These are phyloP conservation scores for Nitzschia palea DNA, from an alignment of 108 stramenopile genomes.

Conservation along the genomic window DNA sequence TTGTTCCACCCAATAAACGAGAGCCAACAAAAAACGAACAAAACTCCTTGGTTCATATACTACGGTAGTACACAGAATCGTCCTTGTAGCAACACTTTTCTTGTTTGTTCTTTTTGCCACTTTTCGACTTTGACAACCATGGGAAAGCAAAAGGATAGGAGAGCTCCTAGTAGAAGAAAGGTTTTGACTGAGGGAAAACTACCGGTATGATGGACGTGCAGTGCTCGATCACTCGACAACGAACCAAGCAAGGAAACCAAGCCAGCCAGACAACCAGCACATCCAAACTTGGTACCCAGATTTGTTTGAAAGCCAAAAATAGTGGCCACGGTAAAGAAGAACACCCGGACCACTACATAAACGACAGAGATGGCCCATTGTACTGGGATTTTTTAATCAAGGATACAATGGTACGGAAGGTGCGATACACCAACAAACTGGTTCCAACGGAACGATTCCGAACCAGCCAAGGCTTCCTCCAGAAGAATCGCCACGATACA, in stretches of 20 bases:
- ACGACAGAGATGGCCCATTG: constrained; percentile 8
- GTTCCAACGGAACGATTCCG: constrained; percentile 20
- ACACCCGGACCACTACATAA: constrained; percentile 13
- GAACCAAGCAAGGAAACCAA: constrained; percentile 7
- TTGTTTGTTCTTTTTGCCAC: constrained; percentile 5
- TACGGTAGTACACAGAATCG: too few relatives aligned
- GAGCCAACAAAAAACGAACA: too few relatives aligned
- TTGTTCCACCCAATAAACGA: too few relatives aligned
- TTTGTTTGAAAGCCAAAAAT: constrained; percentile 21
- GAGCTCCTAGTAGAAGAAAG: constrained; percentile 2
- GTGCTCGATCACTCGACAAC: constrained; percentile 2
- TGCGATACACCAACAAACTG: constrained; percentile 9
- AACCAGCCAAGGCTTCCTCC: constrained; percentile 10
- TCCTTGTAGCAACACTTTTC: too few relatives aligned
- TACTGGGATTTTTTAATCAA: not conserved
- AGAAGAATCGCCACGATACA: constrained; percentile 17
- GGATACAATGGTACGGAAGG: constrained; percentile 2
- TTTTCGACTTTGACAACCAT: not conserved
- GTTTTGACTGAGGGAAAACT: constrained; percentile 5
- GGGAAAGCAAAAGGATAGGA: constrained; percentile 16
- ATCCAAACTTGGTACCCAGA: constrained; percentile 24
- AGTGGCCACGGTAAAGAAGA: constrained; percentile 11
- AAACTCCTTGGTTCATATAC: too few relatives aligned
- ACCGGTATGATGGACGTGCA: constrained; percentile 7
- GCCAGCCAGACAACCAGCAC: constrained; percentile 17